phyloP scores from a whole-genome alignment of 148 eudicot species.

The Rhododendron mucronatum region DNA sequence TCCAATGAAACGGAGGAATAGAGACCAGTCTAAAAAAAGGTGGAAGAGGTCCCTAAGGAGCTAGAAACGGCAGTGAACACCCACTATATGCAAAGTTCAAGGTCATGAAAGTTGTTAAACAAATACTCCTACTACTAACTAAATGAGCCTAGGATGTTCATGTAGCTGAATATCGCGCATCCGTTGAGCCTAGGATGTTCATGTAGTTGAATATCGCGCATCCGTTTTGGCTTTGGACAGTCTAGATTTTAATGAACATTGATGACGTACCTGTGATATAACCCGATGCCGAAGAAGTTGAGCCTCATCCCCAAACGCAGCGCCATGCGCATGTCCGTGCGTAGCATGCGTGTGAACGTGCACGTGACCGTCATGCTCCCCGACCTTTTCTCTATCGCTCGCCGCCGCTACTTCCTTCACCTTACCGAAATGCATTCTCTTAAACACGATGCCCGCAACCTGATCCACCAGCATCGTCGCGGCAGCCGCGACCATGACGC shows the following conservation, averaged over 20 bases:
- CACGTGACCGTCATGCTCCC: slow-evolving; percentile 27
- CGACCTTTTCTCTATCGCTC: background rate
- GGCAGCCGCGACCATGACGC: slow-evolving; percentile 26
- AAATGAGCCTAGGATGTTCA: too few relatives aligned
- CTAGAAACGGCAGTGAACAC: too few relatives aligned
- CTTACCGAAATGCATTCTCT: slow-evolving; percentile 18
- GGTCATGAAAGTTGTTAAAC: too few relatives aligned
- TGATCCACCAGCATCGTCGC: slow-evolving; percentile 38
- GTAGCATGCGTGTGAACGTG: slow-evolving; percentile 21
- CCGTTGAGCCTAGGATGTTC: too few relatives aligned
- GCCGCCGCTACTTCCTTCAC: background rate
- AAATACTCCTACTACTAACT: too few relatives aligned
- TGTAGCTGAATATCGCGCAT: too few relatives aligned
- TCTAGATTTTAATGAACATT: too few relatives aligned
- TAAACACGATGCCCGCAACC: slow-evolving; percentile 26
- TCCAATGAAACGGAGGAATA: too few relatives aligned
- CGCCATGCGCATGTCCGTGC: slow-evolving; percentile 22
- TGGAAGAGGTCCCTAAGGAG: too few relatives aligned
- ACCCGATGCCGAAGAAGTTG: slow-evolving; percentile 29
- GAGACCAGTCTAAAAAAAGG: too few relatives aligned
- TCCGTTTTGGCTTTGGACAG: too few relatives aligned
- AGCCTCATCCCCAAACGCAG: background rate
- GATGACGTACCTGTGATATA: slow-evolving; percentile 36
- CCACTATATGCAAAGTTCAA: background rate
- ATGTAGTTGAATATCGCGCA: too few relatives aligned